Conservation (phyloP, 2,329 filamentous ascomycete genomes). For the Diaporthe amygdali region DNA sequence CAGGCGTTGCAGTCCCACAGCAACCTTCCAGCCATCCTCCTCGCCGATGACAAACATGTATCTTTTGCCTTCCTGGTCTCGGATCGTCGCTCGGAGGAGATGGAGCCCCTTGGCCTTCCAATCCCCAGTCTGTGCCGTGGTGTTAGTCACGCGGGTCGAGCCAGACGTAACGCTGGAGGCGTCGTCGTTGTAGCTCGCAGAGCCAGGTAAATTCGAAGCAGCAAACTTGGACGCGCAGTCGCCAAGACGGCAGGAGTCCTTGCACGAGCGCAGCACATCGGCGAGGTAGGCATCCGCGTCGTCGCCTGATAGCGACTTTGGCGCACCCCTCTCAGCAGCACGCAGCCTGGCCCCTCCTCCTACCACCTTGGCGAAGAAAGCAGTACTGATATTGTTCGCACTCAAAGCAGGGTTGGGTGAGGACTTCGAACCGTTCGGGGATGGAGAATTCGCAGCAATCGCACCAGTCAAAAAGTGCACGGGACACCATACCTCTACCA, state of each 20-base stretch:
- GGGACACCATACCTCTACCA: slow-evolving; percentile 86
- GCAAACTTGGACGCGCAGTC: slow-evolving; percentile 50
- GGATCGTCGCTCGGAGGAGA: slow-evolving; percentile 66
- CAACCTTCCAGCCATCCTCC: slow-evolving; percentile 72
- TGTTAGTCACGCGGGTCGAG: slow-evolving; percentile 42
- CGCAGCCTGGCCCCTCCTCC: slow-evolving; percentile 48
- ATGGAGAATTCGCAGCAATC: slow-evolving; percentile 45
- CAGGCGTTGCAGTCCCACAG: slow-evolving; percentile 64
- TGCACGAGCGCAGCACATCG: slow-evolving; percentile 69
- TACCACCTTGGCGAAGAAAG: slow-evolving; percentile 51
- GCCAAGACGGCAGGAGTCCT: slow-evolving; percentile 64
- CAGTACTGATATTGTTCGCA: slow-evolving; percentile 43
- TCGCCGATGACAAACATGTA: slow-evolving; percentile 70
- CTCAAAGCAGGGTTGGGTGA: slow-evolving; percentile 33
- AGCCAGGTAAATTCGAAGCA: slow-evolving; percentile 5
- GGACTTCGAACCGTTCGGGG: slow-evolving; percentile 37
- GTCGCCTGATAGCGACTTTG: slow-evolving; percentile 62
- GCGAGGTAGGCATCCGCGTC: slow-evolving; percentile 70
- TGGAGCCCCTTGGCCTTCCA: slow-evolving; percentile 63
- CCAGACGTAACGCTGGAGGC: slow-evolving; percentile 26
- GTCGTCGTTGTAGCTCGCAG: slow-evolving; percentile 20
- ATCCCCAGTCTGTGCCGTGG: slow-evolving; percentile 51
- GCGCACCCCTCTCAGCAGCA: slow-evolving; percentile 52
- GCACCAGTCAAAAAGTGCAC: slow-evolving; percentile 61
- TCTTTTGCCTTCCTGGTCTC: slow-evolving; percentile 70